A percentile compares a stretch with the other conserved stretches of the same genome.
phyloP scores from a whole-genome alignment of 208 protist genomes.

The Leishmania guyanensis region DNA sequence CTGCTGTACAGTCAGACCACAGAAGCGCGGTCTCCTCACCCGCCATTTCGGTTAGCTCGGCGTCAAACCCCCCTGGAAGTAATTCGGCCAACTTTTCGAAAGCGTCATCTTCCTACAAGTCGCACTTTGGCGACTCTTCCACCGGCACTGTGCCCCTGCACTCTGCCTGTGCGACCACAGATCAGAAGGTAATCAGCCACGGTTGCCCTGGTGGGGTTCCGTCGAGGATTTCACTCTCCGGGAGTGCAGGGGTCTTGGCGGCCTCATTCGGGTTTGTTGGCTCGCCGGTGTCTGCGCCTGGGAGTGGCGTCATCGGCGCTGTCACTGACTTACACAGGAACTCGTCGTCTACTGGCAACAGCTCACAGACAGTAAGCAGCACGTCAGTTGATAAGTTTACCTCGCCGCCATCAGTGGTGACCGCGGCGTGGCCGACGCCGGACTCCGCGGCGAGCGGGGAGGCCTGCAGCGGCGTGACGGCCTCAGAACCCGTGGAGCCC shows the following conservation, averaged over 20 bases:
- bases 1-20: not conserved
- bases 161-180: constrained; percentile 7
- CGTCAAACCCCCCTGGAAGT: not conserved
- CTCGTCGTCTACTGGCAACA: not conserved
- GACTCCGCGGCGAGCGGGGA: not conserved
- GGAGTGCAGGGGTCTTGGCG: not conserved
- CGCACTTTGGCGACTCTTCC: constrained; percentile 30
- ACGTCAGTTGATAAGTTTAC: constrained; percentile 11
- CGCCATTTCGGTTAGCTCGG: not conserved
- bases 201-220: not conserved
- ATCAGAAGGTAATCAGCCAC: not conserved
- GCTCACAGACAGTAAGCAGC: constrained; percentile 5
- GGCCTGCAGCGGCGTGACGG: not conserved
- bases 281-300: constrained; percentile 2
- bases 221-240: not conserved
- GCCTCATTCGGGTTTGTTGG: not conserved
- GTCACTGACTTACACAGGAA: not conserved
- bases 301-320: constrained; percentile 1
- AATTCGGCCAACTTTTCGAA: constrained; percentile 11
- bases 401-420: constrained; percentile 3
- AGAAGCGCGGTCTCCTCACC: not conserved
- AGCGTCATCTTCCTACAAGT: constrained; percentile 22
- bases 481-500: not conserved
- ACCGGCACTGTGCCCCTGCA: not conserved
- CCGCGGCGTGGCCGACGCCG: not conserved